A percentile compares a stretch with the other conserved stretches of the same genome.
Evolutionary conservation across 192 early-diverging fungal species (phyloP).

Genomic region (Coemansia sp.): DNA sequence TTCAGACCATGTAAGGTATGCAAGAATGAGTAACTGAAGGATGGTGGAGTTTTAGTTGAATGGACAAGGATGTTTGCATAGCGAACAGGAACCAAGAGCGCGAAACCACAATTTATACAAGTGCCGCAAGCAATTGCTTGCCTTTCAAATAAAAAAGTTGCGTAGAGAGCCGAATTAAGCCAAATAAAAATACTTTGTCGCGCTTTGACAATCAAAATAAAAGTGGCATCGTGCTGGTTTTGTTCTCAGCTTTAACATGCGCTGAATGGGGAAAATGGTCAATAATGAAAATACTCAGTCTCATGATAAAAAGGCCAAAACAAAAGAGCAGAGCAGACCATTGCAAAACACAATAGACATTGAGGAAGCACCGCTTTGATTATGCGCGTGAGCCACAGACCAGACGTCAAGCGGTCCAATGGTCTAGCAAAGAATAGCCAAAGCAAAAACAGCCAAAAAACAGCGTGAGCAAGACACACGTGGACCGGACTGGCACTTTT

Average conservation of each 20-base stretch:
- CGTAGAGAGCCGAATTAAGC: too few relatives aligned
- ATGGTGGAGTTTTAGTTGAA: not conserved
- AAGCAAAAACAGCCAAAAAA: not conserved
- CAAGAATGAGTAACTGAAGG: not conserved
- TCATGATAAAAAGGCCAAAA: not conserved
- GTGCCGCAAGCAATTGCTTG: too few relatives aligned
- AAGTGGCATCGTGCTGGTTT: too few relatives aligned
- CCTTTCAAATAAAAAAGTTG: too few relatives aligned
- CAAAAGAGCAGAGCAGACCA: not conserved
- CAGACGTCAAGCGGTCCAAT: not conserved
- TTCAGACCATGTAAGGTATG: not conserved
- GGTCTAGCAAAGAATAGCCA: not conserved
- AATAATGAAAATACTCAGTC: not conserved
- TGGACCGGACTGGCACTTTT: not conserved
- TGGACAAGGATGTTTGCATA: not conserved
- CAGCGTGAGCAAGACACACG: not conserved
- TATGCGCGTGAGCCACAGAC: not conserved
- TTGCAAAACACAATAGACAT: conserved; percentile 1
- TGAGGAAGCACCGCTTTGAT: not conserved
- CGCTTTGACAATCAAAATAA: too few relatives aligned
- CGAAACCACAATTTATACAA: too few relatives aligned
- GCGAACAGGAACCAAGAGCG: too few relatives aligned
- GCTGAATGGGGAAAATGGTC: conserved; percentile 5
- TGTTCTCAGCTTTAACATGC: too few relatives aligned
- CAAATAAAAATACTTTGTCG: too few relatives aligned